Percentiles rank a stretch among this genome's conserved stretches.
phyloP scores from a whole-genome alignment of 2,329 filamentous ascomycete species.

The Aureobasidium melanogenum region DNA sequence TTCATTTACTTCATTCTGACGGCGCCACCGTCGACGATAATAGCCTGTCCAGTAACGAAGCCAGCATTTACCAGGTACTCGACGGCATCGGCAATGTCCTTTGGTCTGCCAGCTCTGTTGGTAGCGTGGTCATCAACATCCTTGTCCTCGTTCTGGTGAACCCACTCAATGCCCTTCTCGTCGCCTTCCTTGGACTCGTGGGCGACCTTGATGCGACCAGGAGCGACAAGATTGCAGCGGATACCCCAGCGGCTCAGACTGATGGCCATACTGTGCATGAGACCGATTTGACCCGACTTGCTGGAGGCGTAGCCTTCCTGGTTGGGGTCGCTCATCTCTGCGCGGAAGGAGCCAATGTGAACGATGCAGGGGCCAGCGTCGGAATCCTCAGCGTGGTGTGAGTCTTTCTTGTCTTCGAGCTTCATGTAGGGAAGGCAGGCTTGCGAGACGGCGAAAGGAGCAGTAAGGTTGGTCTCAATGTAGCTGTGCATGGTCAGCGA shows the following conservation, averaged over 20 bases:
- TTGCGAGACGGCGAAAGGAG: slow-evolving; percentile 23
- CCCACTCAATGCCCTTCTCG: slow-evolving; percentile 32
- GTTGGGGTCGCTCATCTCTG: slow-evolving; percentile 38
- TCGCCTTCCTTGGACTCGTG: slow-evolving; percentile 34
- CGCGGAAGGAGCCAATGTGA: slow-evolving; percentile 42
- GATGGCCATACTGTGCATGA: slow-evolving; percentile 43
- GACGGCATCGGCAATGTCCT: slow-evolving; percentile 34
- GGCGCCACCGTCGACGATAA: slow-evolving; percentile 35
- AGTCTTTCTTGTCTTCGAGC: slow-evolving; percentile 11
- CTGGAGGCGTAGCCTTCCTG: slow-evolving; percentile 42
- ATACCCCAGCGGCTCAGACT: slow-evolving; percentile 32
- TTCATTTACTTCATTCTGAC: slow-evolving; percentile 25
- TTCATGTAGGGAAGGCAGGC: slow-evolving; percentile 25
- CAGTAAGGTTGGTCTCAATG: slow-evolving; percentile 32
- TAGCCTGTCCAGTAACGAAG: slow-evolving; percentile 37
- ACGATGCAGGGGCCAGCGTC: slow-evolving; percentile 29
- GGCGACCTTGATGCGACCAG: slow-evolving; percentile 41
- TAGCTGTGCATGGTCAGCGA: slow-evolving; percentile 19
- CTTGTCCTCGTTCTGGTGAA: slow-evolving; percentile 30
- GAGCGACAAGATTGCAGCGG: slow-evolving; percentile 40
- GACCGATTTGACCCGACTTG: slow-evolving; percentile 38
- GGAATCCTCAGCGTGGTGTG: slow-evolving; percentile 15
- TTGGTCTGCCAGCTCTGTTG: slow-evolving; percentile 40
- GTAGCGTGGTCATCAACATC: slow-evolving; percentile 40
- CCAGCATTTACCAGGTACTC: slow-evolving; percentile 32